Evolutionary conservation across 306 rosid genomes (phyloP).

Genomic region (Corylus heterophylla): DNA sequence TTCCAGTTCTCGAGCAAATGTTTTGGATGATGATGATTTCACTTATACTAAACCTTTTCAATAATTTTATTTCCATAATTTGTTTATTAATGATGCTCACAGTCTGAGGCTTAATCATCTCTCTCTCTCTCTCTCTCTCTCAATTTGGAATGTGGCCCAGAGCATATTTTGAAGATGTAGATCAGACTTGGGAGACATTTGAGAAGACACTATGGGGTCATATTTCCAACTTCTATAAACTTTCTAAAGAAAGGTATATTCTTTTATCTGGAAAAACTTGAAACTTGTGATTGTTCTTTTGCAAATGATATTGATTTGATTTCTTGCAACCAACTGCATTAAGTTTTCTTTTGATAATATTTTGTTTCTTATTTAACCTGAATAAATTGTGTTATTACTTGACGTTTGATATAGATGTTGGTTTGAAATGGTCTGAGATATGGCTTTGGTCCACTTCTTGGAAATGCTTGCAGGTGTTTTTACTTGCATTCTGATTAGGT

Average conservation of each 20-base stretch:
- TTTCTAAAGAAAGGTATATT: conserved; percentile 85
- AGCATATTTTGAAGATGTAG: conserved; percentile 95
- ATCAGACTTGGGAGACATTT: conserved; percentile 92
- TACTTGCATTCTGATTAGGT: background rate
- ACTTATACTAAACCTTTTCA: conserved; percentile 1
- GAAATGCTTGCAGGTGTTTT: background rate
- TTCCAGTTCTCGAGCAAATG: background rate
- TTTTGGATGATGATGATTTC: conserved; percentile 9
- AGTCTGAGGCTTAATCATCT: conserved; percentile 3
- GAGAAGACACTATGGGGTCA: conserved; percentile 94
- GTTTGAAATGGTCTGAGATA: conserved; percentile 6
- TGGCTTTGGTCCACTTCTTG: conserved; percentile 1
- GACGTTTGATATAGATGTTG: conserved; percentile 16
- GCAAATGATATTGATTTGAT: conserved; percentile 9
- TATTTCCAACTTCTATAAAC: conserved; percentile 80
- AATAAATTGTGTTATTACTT: conserved; percentile 1
- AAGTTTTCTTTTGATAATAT: conserved; percentile 16
- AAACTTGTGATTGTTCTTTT: conserved; percentile 13
- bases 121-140: conserved; percentile 12
- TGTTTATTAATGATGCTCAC: background rate
- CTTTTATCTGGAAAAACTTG: background rate
- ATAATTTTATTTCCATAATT: conserved; percentile 12
- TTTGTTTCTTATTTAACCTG: background rate
- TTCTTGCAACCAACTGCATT: conserved; percentile 11
- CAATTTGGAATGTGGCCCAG: conserved; percentile 41